Percentiles rank a stretch among this genome's conserved stretches.
Conservation (phyloP, 768 basidiomycete genomes). For the Naganishia vishniacii region DNA sequence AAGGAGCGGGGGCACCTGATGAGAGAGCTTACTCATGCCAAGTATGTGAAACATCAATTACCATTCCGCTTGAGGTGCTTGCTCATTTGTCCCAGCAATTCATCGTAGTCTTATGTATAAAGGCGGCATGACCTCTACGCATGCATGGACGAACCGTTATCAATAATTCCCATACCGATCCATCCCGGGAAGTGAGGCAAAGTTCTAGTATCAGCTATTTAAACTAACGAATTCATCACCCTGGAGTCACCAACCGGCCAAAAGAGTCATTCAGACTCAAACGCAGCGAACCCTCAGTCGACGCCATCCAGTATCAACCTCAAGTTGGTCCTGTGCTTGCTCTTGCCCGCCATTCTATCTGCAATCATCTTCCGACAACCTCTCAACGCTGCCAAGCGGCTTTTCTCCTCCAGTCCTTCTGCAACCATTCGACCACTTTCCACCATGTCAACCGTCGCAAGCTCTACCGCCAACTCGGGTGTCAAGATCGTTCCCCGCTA, state of each 20-base stretch:
- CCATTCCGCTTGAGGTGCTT: neutral
- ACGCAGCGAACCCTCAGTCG: neutral
- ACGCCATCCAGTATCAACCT: neutral
- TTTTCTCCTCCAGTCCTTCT: neutral
- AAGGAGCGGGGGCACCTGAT: no score
- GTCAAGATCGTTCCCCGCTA: slow-evolving; percentile 49
- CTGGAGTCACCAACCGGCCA: slow-evolving; percentile 17
- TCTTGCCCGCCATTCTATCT: slow-evolving; percentile 12
- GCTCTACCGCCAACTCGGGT: neutral
- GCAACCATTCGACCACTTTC: neutral
- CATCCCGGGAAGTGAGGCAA: no score
- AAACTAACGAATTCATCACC: neutral
- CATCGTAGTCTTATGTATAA: no score
- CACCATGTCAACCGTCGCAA: slow-evolving; percentile 6
- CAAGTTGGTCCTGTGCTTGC: slow-evolving; percentile 7
- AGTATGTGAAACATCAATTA: no score
- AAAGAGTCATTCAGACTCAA: slow-evolving; percentile 19
- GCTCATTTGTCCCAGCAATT: slow-evolving; percentile 17
- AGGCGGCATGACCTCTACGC: no score
- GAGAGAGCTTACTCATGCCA: neutral
- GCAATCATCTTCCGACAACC: slow-evolving; percentile 8
- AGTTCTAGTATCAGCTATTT: slow-evolving; percentile 15
- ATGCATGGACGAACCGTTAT: no score
- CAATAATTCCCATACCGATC: no score
- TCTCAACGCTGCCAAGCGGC: slow-evolving; percentile 5